Evolutionary conservation across 2,329 filamentous ascomycete species (phyloP), one percentile per base, ranked within the genome.

Genomic region (Ophiostoma populinum): DNA sequence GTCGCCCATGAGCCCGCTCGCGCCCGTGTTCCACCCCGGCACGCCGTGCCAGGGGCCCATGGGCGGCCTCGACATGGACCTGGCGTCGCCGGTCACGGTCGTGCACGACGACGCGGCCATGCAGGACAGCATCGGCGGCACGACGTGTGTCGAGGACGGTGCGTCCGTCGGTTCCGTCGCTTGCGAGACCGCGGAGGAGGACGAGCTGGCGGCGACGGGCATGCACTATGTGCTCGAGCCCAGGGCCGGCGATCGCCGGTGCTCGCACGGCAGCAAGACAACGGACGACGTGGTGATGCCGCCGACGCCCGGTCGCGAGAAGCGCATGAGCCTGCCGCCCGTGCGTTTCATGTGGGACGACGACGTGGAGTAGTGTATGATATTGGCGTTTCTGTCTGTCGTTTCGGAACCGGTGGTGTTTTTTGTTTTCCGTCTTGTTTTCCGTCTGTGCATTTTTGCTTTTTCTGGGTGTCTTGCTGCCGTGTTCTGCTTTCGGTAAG

Each of bases 271-370:
- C 20, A 11, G 31, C 2, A 18, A 24, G 12, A 26, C 21, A 22
- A 16, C 12, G 10, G n/a, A 24, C 3, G 19, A 24, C 9, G 12
- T 10, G 22, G 5, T 6, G 9, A 5, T 22, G 30, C 20, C 30
- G 3, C 30, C 24, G 28, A 25, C 22, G 4, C 22, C 17, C 13
- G n/a, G 7, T 18, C 35, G 26, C n/a, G 36, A 32, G 5, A 51
- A 49, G 36, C 47, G 51, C 16, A 49, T 49, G 49, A 55, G 54
- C 29, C 38, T 55, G 42, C 52, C 53, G n/a, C 40, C 45, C 13
- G 16, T 50, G 17, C 47, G 46, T 22, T 45, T 43, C 6, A 30
- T 47, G 3, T 55, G 51, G 53, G 46, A 45, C 20, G 37, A 27
- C 9, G 28, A 33, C 15, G 27, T 21, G 12, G 6, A 19, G n/a